Conservation (phyloP, 2,329 filamentous ascomycete genomes). For the Lachnum nothofagi region DNA sequence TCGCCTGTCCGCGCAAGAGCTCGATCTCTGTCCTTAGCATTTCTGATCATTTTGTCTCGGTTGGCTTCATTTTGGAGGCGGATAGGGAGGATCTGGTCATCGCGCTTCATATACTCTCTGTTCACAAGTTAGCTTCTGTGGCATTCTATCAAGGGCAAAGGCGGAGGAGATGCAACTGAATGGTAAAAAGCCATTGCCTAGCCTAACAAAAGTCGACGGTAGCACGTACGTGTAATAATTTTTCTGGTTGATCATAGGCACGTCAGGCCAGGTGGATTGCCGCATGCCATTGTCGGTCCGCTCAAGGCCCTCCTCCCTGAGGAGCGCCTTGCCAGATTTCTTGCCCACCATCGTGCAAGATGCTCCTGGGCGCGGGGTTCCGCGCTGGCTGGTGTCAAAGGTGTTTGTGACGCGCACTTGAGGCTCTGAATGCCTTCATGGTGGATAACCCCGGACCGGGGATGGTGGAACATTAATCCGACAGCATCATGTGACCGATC, state of each 20-base stretch:
- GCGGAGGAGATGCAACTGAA: conserved; percentile 8
- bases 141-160: background rate
- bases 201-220: background rate
- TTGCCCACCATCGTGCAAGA: conserved; percentile 32
- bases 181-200: background rate
- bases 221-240: conserved; percentile 89
- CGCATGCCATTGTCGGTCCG: conserved; percentile 98
- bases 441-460: too few relatives aligned
- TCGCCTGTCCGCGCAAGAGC: conserved; percentile 71
- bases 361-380: background rate
- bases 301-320: conserved; percentile 59
- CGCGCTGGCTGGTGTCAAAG: background rate
- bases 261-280: conserved; percentile 86
- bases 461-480: too few relatives aligned
- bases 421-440: too few relatives aligned
- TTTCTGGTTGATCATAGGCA: conserved; percentile 95
- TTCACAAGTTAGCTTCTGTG: background rate
- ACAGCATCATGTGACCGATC: too few relatives aligned
- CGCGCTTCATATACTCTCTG: conserved; percentile 95
- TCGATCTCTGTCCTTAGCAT: conserved; percentile 81
- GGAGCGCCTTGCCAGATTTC: conserved; percentile 33
- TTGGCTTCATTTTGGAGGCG: conserved; percentile 84
- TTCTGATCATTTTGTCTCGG: conserved; percentile 76
- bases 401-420: background rate
- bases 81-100: conserved; percentile 89